Base-by-base conservation (phyloP, 352 stramenopile species). In the Lagenidium sp. region DNA sequence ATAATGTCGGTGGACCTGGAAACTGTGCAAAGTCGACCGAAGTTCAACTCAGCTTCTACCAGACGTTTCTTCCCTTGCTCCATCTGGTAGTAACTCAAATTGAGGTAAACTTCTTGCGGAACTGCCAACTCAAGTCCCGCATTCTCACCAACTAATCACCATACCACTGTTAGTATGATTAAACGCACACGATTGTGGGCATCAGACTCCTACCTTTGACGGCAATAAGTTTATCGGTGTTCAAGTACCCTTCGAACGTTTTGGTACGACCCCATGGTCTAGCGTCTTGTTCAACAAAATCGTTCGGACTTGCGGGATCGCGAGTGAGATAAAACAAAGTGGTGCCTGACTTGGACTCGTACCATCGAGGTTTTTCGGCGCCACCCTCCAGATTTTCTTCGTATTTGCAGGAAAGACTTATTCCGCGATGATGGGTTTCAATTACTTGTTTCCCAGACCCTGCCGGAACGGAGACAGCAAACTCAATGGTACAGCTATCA, bases 321-420 rank as follows among this genome's bases (percentile, higher is more conserved):
- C 79, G 77, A 20, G 85, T 94, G 20, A 97, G 47, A 56, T 93
- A 85, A 42, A 97, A 97, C 7, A 97, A 51, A n/a, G 63, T 79
- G 11, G 73, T 87, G n/a, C 64, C 82, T 1, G 60, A 62, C 2
- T 53, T 32, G 12, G 76, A 62, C 48, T 97, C 86, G 49, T 95
- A 97, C 90, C 90, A 97, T 1, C 88, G 66, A 23, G 64, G 31
- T 34, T 90, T 87, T 35, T 90, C 74, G 1, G 77, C 53, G 0
- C 77, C 76, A 19, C 72, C 80, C 44, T 85, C 80, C 2, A 92
- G 55, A 19, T 89, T 85, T 40, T 89, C 80, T 41, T 89, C 95
- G 53, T 94, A 98, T 1, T 71, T 65, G 54, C 95, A 99, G 7
- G 84, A 71, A 12, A 98, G 63, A 31, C 76, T 71, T 36, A 96